Evolutionary conservation across 805 yeast genomes (phyloP).

Genomic region (Pichia cephalocereana): DNA sequence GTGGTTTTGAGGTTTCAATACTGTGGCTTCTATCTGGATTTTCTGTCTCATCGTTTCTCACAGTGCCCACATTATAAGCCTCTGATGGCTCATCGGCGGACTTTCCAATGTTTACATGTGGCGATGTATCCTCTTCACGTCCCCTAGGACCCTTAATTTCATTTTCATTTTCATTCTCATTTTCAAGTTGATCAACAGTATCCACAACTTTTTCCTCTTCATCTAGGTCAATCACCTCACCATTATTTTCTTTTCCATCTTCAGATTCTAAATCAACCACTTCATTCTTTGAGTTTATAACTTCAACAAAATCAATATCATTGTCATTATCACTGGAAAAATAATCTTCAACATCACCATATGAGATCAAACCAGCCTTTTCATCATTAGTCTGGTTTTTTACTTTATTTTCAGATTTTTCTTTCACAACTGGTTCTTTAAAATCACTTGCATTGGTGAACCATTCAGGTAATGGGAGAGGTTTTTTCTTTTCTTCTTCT

Average conservation of each 20-base stretch:
- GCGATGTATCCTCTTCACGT: too few species aligned
- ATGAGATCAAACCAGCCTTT: slow-evolving; percentile 41
- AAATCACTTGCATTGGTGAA: slow-evolving; percentile 18
- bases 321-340: slow-evolving; percentile 13
- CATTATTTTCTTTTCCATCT: neutral
- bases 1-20: too few species aligned
- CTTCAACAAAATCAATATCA: slow-evolving; percentile 10
- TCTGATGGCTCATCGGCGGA: too few species aligned
- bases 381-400: slow-evolving; percentile 29
- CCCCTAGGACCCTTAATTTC: too few species aligned
- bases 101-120: too few species aligned
- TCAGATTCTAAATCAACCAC: neutral
- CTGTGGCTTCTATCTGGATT: too few species aligned
- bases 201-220: too few species aligned
- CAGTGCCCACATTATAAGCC: too few species aligned
- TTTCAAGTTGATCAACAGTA: too few species aligned
- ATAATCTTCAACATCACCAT: slow-evolving; percentile 35
- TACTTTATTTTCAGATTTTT: too few species aligned
- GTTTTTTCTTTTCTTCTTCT: slow-evolving; percentile 14
- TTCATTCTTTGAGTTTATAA: neutral
- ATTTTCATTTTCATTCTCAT: too few species aligned
- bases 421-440: neutral
- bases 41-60: too few species aligned
- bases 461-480: slow-evolving; percentile 26
- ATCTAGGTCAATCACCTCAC: neutral